phyloP scores from a whole-genome alignment of 2,329 filamentous ascomycete species.

The Arthroderma sp. region DNA sequence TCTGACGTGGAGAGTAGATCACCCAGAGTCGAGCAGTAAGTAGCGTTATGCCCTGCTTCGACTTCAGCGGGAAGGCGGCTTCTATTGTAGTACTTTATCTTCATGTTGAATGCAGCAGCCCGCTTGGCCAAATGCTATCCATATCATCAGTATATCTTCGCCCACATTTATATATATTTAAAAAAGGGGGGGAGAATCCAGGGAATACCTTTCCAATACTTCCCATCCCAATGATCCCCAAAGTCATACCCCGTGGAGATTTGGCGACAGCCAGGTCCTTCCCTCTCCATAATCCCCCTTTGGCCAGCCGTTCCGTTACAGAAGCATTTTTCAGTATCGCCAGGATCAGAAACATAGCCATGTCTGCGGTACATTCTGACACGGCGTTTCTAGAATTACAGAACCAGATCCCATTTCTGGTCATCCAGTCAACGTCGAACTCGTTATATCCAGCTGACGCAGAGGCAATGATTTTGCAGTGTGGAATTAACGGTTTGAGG shows the following conservation, averaged over 20 bases:
- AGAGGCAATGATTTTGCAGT: slow-evolving; percentile 38
- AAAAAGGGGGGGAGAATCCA: neutral
- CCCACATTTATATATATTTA: no score
- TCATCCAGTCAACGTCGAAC: slow-evolving; percentile 37
- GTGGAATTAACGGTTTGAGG: slow-evolving; percentile 30
- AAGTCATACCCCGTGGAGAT: slow-evolving; percentile 35
- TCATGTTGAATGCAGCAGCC: slow-evolving; percentile 34
- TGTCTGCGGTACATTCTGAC: slow-evolving; percentile 42
- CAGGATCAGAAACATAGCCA: slow-evolving; percentile 40
- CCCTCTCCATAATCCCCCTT: slow-evolving; percentile 30
- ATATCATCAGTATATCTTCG: neutral
- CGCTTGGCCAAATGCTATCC: slow-evolving; percentile 29
- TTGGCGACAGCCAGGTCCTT: slow-evolving; percentile 24
- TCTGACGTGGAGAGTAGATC: slow-evolving; percentile 34
- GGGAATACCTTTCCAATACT: slow-evolving; percentile 33
- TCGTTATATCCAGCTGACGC: slow-evolving; percentile 40
- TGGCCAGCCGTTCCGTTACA: slow-evolving; percentile 28
- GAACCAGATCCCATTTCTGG: slow-evolving; percentile 37
- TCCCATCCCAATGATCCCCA: slow-evolving; percentile 42
- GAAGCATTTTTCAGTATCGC: slow-evolving; percentile 38
- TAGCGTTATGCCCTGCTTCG: slow-evolving; percentile 27
- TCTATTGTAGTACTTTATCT: slow-evolving; percentile 36
- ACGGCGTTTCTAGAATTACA: slow-evolving; percentile 45
- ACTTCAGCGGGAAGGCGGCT: slow-evolving; percentile 24
- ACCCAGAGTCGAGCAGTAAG: slow-evolving; percentile 29